Conservation (phyloP, 805 yeast species). For the Saccharomycopsis microspora region DNA sequence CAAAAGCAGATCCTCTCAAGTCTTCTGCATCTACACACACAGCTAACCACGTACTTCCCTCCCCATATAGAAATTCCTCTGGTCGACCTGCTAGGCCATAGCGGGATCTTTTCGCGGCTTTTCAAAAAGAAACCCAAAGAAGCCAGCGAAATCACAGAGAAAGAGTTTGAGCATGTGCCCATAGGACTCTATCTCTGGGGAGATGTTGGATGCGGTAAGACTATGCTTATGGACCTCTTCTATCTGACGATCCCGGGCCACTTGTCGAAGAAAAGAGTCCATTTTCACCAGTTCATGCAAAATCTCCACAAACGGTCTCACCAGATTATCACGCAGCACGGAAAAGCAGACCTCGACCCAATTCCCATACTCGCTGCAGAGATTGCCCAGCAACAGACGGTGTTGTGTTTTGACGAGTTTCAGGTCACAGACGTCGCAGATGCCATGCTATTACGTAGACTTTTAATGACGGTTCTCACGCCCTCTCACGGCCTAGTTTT, state of each 20-base stretch:
- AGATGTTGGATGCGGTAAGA: conserved; percentile 97
- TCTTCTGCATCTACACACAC: conserved; percentile 47
- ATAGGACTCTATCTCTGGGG: conserved; percentile 89
- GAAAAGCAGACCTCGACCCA: conserved; percentile 57
- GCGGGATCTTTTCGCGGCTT: conserved; percentile 22
- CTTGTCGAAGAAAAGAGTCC: conserved; percentile 70
- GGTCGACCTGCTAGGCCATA: conserved; percentile 21
- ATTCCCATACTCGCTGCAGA: conserved; percentile 79
- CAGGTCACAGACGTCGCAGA: conserved; percentile 98
- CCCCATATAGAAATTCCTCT: conserved; percentile 46
- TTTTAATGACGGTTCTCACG: conserved; percentile 54
- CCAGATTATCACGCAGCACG: conserved; percentile 53
- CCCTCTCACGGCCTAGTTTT: conserved; percentile 74
- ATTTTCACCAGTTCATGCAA: conserved; percentile 97
- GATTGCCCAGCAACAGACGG: conserved; percentile 62
- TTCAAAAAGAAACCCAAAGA: conserved; percentile 16
- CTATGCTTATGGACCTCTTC: conserved; percentile 95
- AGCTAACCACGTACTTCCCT: conserved; percentile 47
- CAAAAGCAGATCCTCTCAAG: conserved; percentile 65
- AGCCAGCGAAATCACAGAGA: conserved; percentile 12
- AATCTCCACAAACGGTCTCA: conserved; percentile 74
- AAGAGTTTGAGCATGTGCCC: conserved; percentile 33
- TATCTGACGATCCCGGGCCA: conserved; percentile 72
- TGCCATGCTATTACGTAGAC: conserved; percentile 85
- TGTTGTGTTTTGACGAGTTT: conserved; percentile 91